Percentiles rank a stretch among this genome's conserved stretches.
These are phyloP conservation scores for Ploettnerulaceae sp. DNA, from an alignment of 2,329 filamentous ascomycete genomes.

Conservation along the genomic window DNA sequence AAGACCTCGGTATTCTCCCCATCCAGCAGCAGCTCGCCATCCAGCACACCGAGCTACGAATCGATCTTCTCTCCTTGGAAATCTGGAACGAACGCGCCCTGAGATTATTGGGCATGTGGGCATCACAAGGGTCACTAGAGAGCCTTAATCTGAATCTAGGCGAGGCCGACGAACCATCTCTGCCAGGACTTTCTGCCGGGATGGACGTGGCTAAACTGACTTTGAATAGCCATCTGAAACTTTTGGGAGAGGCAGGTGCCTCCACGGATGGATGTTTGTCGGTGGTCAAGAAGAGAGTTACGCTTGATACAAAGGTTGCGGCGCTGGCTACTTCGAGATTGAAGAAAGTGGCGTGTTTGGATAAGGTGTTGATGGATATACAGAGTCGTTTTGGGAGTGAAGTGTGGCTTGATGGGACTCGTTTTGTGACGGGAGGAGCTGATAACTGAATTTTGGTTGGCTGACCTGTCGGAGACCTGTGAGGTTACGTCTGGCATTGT, in stretches of 20 bases:
- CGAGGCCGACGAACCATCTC: not conserved
- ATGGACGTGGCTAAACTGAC: not conserved
- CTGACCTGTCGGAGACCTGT: not conserved
- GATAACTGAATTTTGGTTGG: not conserved
- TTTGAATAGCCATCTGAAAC: not conserved
- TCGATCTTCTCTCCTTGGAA: constrained; percentile 2
- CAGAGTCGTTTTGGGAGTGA: constrained; percentile 7
- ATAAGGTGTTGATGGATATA: constrained; percentile 3
- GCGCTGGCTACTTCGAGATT: no score
- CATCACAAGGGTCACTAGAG: not conserved
- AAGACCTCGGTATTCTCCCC: not conserved
- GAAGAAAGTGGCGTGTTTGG: not conserved
- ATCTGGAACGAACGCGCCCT: not conserved
- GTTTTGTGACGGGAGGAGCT: not conserved
- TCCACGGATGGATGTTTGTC: no score
- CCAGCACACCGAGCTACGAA: not conserved
- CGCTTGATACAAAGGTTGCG: no score
- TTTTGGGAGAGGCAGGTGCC: no score
- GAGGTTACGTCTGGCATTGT: not conserved
- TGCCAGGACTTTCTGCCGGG: not conserved
- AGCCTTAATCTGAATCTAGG: not conserved
- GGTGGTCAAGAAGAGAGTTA: no score
- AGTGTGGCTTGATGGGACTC: constrained; percentile 14
- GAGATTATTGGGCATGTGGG: not conserved
- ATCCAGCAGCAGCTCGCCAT: not conserved